A percentile compares a stretch with the other conserved stretches of the same genome.
Evolutionary conservation across 805 yeast genomes (phyloP).

Genomic region (Alloascoidea hylecoeti): DNA sequence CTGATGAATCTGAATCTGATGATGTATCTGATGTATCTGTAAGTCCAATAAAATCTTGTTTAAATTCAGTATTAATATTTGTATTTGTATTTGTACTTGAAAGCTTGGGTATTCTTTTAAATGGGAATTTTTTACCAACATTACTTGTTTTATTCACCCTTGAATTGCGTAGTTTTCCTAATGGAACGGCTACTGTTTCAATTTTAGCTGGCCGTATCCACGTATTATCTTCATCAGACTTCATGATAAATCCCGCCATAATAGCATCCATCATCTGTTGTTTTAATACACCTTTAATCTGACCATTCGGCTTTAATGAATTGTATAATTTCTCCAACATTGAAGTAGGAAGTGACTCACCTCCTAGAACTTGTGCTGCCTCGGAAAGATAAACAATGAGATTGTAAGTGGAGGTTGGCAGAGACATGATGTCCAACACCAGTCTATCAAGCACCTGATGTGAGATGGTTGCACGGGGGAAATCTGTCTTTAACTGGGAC

Average conservation of each 20-base stretch:
- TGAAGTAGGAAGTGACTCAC: slow-evolving; percentile 8
- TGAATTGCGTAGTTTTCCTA: slow-evolving; percentile 16
- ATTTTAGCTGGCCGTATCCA: slow-evolving; percentile 52
- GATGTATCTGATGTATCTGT: slow-evolving; percentile 3
- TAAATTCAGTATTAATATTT: slow-evolving; percentile 6
- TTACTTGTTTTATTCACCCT: slow-evolving; percentile 10
- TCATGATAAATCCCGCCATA: slow-evolving; percentile 51
- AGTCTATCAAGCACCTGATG: slow-evolving; percentile 24
- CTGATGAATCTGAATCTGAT: slow-evolving; percentile 4
- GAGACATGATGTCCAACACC: slow-evolving; percentile 14
- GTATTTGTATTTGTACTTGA: slow-evolving; percentile 5
- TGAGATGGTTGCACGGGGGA: slow-evolving; percentile 6
- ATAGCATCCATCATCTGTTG: slow-evolving; percentile 35
- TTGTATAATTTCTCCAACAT: slow-evolving; percentile 14
- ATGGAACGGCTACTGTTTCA: slow-evolving; percentile 19
- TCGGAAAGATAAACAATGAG: slow-evolving; percentile 15
- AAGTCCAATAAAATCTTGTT: slow-evolving; percentile 3
- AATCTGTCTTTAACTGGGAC: neutral
- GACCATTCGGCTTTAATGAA: slow-evolving; percentile 17
- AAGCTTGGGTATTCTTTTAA: too few relatives aligned
- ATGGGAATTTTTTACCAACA: slow-evolving; percentile 8
- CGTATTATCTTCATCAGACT: slow-evolving; percentile 20
- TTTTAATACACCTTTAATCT: slow-evolving; percentile 13
- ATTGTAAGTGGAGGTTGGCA: slow-evolving; percentile 14
- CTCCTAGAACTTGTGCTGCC: slow-evolving; percentile 5